Conservation (phyloP, 352 stramenopile species). For the Lagenidium sp. region DNA sequence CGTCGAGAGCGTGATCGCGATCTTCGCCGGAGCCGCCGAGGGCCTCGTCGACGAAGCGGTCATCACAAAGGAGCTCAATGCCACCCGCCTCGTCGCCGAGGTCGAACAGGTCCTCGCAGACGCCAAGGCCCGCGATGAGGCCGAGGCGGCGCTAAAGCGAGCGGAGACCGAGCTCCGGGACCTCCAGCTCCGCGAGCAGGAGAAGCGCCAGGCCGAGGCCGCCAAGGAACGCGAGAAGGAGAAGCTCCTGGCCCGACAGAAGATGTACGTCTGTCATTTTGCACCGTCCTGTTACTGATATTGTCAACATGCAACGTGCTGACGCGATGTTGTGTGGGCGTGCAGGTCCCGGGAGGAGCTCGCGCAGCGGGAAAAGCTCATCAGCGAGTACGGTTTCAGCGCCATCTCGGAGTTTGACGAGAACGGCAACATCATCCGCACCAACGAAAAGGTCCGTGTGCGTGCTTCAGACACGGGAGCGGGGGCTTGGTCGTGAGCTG, state of each 20-base stretch:
- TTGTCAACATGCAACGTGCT: no score
- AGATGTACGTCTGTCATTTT: constrained; percentile 58
- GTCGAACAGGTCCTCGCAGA: constrained; percentile 33
- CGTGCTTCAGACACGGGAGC: no score
- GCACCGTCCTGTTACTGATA: no score
- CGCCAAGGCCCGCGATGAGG: constrained; percentile 19
- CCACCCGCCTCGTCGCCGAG: constrained; percentile 33
- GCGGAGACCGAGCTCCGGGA: constrained; percentile 43
- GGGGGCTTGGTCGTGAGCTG: neutral
- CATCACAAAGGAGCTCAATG: constrained; percentile 28
- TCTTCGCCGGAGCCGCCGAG: constrained; percentile 52
- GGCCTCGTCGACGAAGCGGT: constrained; percentile 30
- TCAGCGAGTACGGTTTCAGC: constrained; percentile 73
- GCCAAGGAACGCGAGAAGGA: constrained; percentile 43
- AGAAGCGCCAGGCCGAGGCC: constrained; percentile 51
- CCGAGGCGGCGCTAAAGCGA: constrained; percentile 26
- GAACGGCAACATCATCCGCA: constrained; percentile 75
- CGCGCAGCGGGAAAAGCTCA: constrained; percentile 59
- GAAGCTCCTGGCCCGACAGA: constrained; percentile 49
- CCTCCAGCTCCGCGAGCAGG: constrained; percentile 40
- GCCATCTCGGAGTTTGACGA: constrained; percentile 78
- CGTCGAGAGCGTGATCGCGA: constrained; percentile 46
- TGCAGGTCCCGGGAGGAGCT: constrained; percentile 57
- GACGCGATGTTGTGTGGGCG: neutral
- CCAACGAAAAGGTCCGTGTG: constrained; percentile 48